Evolutionary conservation across 495 filamentous ascomycete genomes (phyloP).

Genomic region (Annulohypoxylon moriforme): DNA sequence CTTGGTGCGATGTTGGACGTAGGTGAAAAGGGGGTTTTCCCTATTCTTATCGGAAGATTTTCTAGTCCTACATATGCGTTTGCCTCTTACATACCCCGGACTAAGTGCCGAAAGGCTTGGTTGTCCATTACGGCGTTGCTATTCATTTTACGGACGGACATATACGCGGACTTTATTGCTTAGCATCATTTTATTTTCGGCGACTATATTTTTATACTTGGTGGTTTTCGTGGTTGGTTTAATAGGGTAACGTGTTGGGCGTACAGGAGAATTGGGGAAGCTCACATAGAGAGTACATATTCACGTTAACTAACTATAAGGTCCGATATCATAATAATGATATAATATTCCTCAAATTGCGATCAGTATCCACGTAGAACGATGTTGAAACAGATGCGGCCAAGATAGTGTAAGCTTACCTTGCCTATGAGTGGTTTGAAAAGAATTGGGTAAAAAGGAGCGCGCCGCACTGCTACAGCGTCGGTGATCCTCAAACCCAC

Average conservation of each 20-base stretch:
- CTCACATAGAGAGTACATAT: constrained; percentile 1
- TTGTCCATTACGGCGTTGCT: not conserved
- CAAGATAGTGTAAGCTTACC: constrained; percentile 1
- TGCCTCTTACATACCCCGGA: not conserved
- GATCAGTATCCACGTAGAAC: not conserved
- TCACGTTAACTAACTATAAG: not conserved
- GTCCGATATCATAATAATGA: constrained; percentile 1
- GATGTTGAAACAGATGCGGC: not conserved
- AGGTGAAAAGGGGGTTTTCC: not conserved
- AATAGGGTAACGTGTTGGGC: not conserved
- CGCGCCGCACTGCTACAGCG: not conserved
- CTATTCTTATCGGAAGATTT: not conserved
- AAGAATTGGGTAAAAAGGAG: not conserved
- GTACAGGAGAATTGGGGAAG: constrained; percentile 5
- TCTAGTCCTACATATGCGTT: not conserved
- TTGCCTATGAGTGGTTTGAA: not conserved
- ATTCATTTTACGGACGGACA: not conserved
- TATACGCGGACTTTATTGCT: not conserved
- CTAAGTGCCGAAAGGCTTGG: not conserved
- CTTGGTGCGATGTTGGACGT: not conserved
- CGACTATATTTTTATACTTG: constrained; percentile 7
- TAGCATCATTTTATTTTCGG: constrained; percentile 1
- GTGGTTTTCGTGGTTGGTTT: not conserved
- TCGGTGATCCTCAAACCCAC: constrained; percentile 3
- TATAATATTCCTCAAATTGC: not conserved